Base-by-base conservation (phyloP, 805 yeast species). In the Schizosaccharomyces japonicus region DNA sequence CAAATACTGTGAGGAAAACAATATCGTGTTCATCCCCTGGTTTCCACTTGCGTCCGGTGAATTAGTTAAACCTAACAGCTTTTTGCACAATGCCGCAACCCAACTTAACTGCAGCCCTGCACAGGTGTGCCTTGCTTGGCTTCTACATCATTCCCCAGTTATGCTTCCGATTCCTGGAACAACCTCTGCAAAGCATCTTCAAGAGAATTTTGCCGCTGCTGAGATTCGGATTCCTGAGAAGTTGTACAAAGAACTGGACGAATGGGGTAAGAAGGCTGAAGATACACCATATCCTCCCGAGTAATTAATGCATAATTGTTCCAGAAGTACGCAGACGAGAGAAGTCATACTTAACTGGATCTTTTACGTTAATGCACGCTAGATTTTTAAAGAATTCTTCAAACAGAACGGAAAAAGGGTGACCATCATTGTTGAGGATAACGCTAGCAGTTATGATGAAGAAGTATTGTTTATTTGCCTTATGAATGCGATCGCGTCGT, bases 131-230 rank as follows among this genome's bases (percentile, higher is more conserved):
- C 59, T 84, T 17, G 75, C 81, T 2, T 81, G 81, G 75, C 61
- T 75, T 49, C 62, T 69, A 48, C 32, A 29, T 8, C 32, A 13
- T 13, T 66, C 70, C 47, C 66, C 58, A 53, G 58, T 64, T 5
- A 47, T 81, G 40, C 57, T 84, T 42, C 92, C 94, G 29, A 78
- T 83, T 58, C 94, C 94, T 19, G 76, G 84, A 47, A 76, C 81
- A 2, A 69, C 84, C 5, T 70, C 75, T 33, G 59, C 63, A 3
- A 64, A 60, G 7, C 76, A 81, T 58, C 73, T 78, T 13, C 65
- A 67, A 45, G 79, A 73, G 57, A 84, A 82, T 61, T 65, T 71
- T 52, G 61, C 42, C 17, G 36, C 48, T 23, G 54, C 39, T 10
- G 3, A 33, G 28, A 46, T 52, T 15, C 25, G 17, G 32, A 29